These are phyloP conservation scores for Trypanosoma melophagium DNA, from an alignment of 208 protist species.

Conservation along the genomic window DNA sequence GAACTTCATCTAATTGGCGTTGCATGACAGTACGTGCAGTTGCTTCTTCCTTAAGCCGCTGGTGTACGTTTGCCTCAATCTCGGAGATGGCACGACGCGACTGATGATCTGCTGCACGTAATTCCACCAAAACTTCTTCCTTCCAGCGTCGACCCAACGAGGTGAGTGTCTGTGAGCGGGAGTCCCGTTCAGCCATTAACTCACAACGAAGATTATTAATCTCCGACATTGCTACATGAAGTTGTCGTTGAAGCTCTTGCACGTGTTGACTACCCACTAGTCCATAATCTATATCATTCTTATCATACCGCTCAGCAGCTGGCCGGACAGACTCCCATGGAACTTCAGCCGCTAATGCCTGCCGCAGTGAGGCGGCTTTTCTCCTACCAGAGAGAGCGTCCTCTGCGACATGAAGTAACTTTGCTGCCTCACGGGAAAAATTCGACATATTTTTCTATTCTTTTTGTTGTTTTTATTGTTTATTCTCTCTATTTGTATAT, in stretches of 20 bases:
- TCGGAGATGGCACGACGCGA: slow-evolving; percentile 52
- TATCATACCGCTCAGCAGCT: no score
- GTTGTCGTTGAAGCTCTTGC: slow-evolving; percentile 57
- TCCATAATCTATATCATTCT: neutral
- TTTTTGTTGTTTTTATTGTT: neutral
- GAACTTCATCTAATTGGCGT: slow-evolving; percentile 51
- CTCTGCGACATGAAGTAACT: slow-evolving; percentile 66
- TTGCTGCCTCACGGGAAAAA: slow-evolving; percentile 59
- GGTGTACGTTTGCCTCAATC: slow-evolving; percentile 39
- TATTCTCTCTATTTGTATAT: neutral
- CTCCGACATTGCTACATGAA: slow-evolving; percentile 59
- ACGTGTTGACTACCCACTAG: neutral
- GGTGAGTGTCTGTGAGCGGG: slow-evolving; percentile 47
- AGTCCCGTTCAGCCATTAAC: slow-evolving; percentile 63
- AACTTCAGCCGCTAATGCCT: no score
- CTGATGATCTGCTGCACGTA: slow-evolving; percentile 49
- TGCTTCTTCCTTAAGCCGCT: slow-evolving; percentile 34
- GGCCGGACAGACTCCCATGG: no score
- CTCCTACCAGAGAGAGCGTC: slow-evolving; percentile 43
- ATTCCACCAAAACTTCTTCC: slow-evolving; percentile 71
- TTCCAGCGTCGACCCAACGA: slow-evolving; percentile 70
- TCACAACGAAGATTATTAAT: slow-evolving; percentile 56
- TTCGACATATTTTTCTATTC: slow-evolving; percentile 42
- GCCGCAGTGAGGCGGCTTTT: neutral
- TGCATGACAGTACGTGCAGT: slow-evolving; percentile 42